These are phyloP conservation scores for Globisporangium cederbergense DNA, from an alignment of 352 stramenopile genomes.

Conservation along the genomic window DNA sequence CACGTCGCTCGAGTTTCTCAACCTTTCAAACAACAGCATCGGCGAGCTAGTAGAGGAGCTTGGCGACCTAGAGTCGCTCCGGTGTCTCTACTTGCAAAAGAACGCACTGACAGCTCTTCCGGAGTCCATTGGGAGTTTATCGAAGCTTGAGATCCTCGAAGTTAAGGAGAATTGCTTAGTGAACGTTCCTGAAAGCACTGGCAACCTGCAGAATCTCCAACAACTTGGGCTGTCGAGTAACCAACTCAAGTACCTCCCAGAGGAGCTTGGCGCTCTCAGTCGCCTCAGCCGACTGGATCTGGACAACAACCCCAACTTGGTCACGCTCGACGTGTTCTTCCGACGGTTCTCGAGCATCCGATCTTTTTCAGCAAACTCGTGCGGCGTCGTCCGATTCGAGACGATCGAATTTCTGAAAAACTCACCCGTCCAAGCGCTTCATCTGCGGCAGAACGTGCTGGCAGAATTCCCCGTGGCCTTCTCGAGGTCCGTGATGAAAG, in stretches of 20 bases:
- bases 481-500: slow-evolving; percentile 34
- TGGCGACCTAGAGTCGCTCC: slow-evolving; percentile 30
- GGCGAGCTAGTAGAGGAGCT: slow-evolving; percentile 35
- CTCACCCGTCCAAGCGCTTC: slow-evolving; percentile 34
- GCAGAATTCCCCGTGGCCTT: slow-evolving; percentile 40
- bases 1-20: slow-evolving; percentile 29
- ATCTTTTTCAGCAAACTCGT: slow-evolving; percentile 32
- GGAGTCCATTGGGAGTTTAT: slow-evolving; percentile 35
- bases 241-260: slow-evolving; percentile 36
- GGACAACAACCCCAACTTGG: slow-evolving; percentile 41
- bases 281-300: slow-evolving; percentile 28
- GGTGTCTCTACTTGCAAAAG: slow-evolving; percentile 34
- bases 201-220: slow-evolving; percentile 36
- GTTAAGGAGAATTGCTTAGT: slow-evolving; percentile 39
- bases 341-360: slow-evolving; percentile 27
- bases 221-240: slow-evolving; percentile 40
- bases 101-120: slow-evolving; percentile 42
- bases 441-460: slow-evolving; percentile 41
- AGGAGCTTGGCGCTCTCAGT: slow-evolving; percentile 32
- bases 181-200: slow-evolving; percentile 36
- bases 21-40: slow-evolving; percentile 57
- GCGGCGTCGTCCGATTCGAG: slow-evolving; percentile 42
- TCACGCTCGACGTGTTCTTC: slow-evolving; percentile 35
- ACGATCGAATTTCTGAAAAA: slow-evolving; percentile 41
- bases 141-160: slow-evolving; percentile 34